phyloP scores from a whole-genome alignment of 108 stramenopile genomes.

The Stephanodiscus triporus region DNA sequence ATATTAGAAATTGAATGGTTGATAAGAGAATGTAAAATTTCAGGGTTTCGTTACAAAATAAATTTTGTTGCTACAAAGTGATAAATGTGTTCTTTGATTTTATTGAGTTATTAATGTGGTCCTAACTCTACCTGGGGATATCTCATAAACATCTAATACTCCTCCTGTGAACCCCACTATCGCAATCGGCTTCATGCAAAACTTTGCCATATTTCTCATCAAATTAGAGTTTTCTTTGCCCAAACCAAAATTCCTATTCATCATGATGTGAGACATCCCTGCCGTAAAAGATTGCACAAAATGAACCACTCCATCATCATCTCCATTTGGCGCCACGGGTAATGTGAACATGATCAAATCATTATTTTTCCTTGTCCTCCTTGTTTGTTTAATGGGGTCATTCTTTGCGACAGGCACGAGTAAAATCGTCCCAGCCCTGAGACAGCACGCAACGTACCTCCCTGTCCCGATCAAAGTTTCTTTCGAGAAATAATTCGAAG shows the following conservation, averaged over 20 bases:
- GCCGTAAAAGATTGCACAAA: slow-evolving; percentile 67
- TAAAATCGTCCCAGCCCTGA: slow-evolving; percentile 69
- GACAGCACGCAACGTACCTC: slow-evolving; percentile 60
- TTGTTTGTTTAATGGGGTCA: not conserved
- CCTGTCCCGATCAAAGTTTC: not conserved
- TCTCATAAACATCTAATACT: slow-evolving; percentile 58
- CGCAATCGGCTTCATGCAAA: slow-evolving; percentile 22
- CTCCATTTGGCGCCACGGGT: slow-evolving; percentile 52
- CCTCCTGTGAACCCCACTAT: slow-evolving; percentile 58
- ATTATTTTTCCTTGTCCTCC: not conserved
- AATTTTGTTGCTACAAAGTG: too few species aligned
- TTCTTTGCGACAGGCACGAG: slow-evolving; percentile 47
- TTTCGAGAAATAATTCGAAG: not conserved
- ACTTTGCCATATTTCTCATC: slow-evolving; percentile 7
- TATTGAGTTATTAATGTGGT: slow-evolving; percentile 32
- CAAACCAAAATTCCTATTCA: slow-evolving; percentile 9
- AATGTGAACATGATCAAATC: slow-evolving; percentile 25
- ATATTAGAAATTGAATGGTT: too few species aligned
- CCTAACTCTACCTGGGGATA: slow-evolving; percentile 10
- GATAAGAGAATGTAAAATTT: too few species aligned
- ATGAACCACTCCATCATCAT: slow-evolving; percentile 39
- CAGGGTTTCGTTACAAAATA: too few species aligned
- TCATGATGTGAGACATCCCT: slow-evolving; percentile 31
- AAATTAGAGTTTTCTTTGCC: not conserved
- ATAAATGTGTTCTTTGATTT: slow-evolving; percentile 19